Conservation (phyloP, 2,329 filamentous ascomycete species). For the Fusarium scirpi region DNA sequence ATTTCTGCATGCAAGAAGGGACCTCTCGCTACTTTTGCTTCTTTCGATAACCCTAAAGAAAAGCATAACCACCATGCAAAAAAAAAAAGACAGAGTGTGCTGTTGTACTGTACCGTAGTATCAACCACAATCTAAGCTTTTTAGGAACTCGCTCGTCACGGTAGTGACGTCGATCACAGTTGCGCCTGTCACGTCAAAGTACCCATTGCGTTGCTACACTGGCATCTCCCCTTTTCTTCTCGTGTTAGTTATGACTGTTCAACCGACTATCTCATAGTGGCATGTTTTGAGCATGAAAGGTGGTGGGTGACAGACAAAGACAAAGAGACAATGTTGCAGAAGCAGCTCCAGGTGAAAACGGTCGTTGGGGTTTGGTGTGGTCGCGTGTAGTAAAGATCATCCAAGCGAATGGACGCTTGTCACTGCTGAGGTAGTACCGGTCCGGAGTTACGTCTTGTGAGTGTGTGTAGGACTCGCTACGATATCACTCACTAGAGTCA, state of each 20-base stretch:
- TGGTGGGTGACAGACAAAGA: conserved; percentile 13
- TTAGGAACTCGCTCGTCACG: conserved; percentile 7
- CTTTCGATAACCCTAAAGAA: neutral
- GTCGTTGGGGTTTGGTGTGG: conserved; percentile 34
- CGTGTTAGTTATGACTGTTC: conserved; percentile 15
- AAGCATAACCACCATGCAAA: neutral
- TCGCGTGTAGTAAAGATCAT: conserved; percentile 46
- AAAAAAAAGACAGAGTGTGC: neutral
- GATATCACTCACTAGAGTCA: neutral
- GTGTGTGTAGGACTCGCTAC: neutral
- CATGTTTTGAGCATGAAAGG: conserved; percentile 9
- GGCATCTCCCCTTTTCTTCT: conserved; percentile 1
- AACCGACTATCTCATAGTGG: conserved; percentile 28
- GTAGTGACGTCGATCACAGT: conserved; percentile 26
- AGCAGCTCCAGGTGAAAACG: conserved; percentile 38
- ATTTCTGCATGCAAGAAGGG: conserved; percentile 26
- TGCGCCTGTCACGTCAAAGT: conserved; percentile 15
- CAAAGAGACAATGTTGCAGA: conserved; percentile 20
- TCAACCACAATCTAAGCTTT: conserved; percentile 8
- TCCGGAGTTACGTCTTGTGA: conserved; percentile 13
- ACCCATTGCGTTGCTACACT: neutral
- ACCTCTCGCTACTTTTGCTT: conserved; percentile 1
- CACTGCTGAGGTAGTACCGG: conserved; percentile 23
- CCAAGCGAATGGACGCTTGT: conserved; percentile 30
- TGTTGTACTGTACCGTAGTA: neutral